A percentile compares a stretch with the other conserved stretches of the same genome.
phyloP scores from a whole-genome alignment of 1,139 yeast genomes.

The Hanseniaspora gamundiae region DNA sequence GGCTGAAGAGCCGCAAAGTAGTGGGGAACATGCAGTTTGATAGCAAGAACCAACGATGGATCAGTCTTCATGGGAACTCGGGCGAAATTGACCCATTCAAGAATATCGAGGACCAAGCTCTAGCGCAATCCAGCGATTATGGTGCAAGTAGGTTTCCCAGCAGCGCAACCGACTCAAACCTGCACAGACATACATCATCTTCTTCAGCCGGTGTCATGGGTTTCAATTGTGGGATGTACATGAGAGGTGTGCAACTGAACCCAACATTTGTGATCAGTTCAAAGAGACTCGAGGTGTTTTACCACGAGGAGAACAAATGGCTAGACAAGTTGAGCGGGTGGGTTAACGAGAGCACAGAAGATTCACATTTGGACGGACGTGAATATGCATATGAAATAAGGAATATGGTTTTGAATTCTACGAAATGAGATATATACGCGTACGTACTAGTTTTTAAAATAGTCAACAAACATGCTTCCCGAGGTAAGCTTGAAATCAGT shows the following conservation, averaged over 20 bases:
- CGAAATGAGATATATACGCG: constrained; percentile 10
- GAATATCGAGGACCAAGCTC: constrained; percentile 17
- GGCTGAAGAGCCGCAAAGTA: constrained; percentile 12
- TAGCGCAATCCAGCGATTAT: neutral
- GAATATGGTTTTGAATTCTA: constrained; percentile 25
- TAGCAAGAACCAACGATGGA: constrained; percentile 41
- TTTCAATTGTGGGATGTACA: neutral
- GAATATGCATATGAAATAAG: constrained; percentile 18
- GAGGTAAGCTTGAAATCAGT: no score
- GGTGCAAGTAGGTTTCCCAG: neutral
- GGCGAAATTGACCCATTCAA: constrained; percentile 31
- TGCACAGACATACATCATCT: neutral
- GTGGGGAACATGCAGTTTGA: constrained; percentile 46
- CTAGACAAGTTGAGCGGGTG: constrained; percentile 1
- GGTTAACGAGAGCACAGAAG: neutral
- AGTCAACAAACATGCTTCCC: no score
- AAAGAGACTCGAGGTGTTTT: constrained; percentile 19
- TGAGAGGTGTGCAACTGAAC: neutral
- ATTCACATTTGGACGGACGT: neutral
- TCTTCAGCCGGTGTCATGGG: neutral
- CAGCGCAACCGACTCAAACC: neutral
- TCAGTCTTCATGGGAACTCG: constrained; percentile 25
- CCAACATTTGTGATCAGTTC: constrained; percentile 16
- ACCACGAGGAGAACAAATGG: constrained; percentile 25
- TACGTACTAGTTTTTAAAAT: no score